phyloP scores from a whole-genome alignment of 1,284 basidiomycete species.

The Ceraceosorus bombacis region DNA sequence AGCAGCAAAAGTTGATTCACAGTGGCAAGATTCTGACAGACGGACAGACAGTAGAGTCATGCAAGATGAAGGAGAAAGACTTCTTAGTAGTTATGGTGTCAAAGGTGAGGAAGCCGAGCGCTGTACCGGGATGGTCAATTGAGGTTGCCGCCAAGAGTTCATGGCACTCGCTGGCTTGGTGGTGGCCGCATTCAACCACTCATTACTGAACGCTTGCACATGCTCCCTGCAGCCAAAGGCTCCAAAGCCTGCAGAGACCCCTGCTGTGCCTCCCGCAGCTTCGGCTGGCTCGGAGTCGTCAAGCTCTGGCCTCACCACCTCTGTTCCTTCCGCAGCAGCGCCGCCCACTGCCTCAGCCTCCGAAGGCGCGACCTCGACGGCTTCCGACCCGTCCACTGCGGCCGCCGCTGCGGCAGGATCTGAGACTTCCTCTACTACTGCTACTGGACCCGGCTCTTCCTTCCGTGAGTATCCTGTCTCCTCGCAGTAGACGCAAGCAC shows the following conservation, averaged over 20 bases:
- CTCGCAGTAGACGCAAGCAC: constrained; percentile 10
- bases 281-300: constrained; percentile 21
- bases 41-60: constrained; percentile 76
- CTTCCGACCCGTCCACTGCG: constrained; percentile 43
- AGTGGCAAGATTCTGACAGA: constrained; percentile 88
- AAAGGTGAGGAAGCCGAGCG: constrained; percentile 59
- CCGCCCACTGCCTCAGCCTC: constrained; percentile 16
- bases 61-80: constrained; percentile 95
- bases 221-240: not conserved
- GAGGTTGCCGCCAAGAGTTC: no score
- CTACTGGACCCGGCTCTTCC: constrained; percentile 3
- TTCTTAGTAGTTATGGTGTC: constrained; percentile 98
- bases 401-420: constrained; percentile 17
- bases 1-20: constrained; percentile 88
- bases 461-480: constrained; percentile 3
- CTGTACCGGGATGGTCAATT: no score
- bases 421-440: not conserved
- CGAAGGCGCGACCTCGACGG: not conserved
- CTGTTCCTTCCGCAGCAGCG: constrained; percentile 37
- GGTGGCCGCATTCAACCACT: not conserved
- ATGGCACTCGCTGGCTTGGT: not conserved
- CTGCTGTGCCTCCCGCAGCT: constrained; percentile 2
- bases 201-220: not conserved
- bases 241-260: not conserved
- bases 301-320: constrained; percentile 48